A percentile compares a stretch with the other conserved stretches of the same genome.
Evolutionary conservation across 2,329 filamentous ascomycete species (phyloP).

Genomic region (Ophiostoma quercus): DNA sequence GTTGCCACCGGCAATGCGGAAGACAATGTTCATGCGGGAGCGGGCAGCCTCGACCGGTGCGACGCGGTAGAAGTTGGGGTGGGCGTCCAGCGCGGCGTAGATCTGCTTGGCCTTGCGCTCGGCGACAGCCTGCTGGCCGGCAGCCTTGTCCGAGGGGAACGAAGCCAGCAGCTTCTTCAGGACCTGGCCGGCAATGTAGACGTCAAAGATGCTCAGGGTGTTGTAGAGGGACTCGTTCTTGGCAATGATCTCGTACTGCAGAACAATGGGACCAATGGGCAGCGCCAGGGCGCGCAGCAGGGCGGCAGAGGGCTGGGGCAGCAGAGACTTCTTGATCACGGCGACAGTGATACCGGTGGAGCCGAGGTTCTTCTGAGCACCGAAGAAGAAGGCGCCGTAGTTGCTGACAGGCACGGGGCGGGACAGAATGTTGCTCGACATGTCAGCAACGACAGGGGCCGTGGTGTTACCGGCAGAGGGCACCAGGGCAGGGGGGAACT

Average conservation of each 20-base stretch:
- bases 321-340: slow-evolving; percentile 73
- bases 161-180: slow-evolving; percentile 66
- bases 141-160: slow-evolving; percentile 61
- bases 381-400: slow-evolving; percentile 82
- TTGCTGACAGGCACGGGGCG: slow-evolving; percentile 70
- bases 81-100: slow-evolving; percentile 70
- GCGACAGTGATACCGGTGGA: slow-evolving; percentile 80
- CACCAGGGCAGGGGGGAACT: slow-evolving; percentile 60
- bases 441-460: slow-evolving; percentile 78
- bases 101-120: slow-evolving; percentile 70
- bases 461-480: slow-evolving; percentile 51
- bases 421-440: slow-evolving; percentile 91
- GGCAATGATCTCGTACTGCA: slow-evolving; percentile 77
- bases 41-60: slow-evolving; percentile 70
- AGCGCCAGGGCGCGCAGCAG: slow-evolving; percentile 69
- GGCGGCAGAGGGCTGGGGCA: slow-evolving; percentile 64
- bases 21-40: slow-evolving; percentile 94
- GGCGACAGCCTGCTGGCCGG: slow-evolving; percentile 69
- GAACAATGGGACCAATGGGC: slow-evolving; percentile 71
- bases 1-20: slow-evolving; percentile 63
- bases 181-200: slow-evolving; percentile 86
- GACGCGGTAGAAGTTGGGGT: slow-evolving; percentile 67
- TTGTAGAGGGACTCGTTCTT: slow-evolving; percentile 97
- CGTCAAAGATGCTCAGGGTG: slow-evolving; percentile 86
- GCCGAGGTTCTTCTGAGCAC: slow-evolving; percentile 92